phyloP scores from a whole-genome alignment of 257 asterid genomes.

The Cynanchum wilfordii region DNA sequence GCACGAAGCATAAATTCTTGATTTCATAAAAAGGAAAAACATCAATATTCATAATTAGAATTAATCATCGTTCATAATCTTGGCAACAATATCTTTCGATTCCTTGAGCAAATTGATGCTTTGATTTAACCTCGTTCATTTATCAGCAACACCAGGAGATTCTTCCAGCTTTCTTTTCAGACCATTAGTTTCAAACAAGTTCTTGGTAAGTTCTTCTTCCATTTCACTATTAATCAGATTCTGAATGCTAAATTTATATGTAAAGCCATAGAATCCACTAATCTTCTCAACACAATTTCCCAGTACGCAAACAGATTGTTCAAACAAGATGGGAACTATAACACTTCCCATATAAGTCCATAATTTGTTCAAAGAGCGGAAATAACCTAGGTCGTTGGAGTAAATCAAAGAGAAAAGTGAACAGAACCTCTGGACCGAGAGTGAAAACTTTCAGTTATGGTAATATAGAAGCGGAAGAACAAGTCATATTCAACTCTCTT shows the following conservation, averaged over 20 bases:
- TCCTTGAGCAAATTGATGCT: slow-evolving; percentile 27
- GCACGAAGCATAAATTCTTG: too few species aligned
- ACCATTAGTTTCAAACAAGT: slow-evolving; percentile 20
- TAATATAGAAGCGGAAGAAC: too few species aligned
- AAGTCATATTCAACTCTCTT: too few species aligned
- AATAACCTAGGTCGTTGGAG: too few species aligned
- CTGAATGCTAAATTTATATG: slow-evolving; percentile 21
- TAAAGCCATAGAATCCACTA: slow-evolving; percentile 34
- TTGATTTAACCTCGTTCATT: slow-evolving; percentile 9
- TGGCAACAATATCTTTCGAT: slow-evolving; percentile 9
- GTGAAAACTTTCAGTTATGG: too few species aligned
- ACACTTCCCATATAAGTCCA: too few species aligned
- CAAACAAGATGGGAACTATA: too few species aligned
- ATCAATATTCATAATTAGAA: not conserved
- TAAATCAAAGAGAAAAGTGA: too few species aligned
- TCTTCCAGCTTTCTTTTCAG: slow-evolving; percentile 26
- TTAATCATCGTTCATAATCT: not conserved
- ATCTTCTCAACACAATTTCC: slow-evolving; percentile 26
- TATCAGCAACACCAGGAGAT: slow-evolving; percentile 26
- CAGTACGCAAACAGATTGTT: slow-evolving; percentile 28
- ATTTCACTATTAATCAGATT: slow-evolving; percentile 27
- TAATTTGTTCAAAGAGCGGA: too few species aligned
- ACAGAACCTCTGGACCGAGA: too few species aligned
- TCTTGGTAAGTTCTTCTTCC: slow-evolving; percentile 23
- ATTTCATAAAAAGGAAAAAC: not conserved